Conservation (phyloP, 176 grass and related monocot species). For the Carex myosuroides region DNA sequence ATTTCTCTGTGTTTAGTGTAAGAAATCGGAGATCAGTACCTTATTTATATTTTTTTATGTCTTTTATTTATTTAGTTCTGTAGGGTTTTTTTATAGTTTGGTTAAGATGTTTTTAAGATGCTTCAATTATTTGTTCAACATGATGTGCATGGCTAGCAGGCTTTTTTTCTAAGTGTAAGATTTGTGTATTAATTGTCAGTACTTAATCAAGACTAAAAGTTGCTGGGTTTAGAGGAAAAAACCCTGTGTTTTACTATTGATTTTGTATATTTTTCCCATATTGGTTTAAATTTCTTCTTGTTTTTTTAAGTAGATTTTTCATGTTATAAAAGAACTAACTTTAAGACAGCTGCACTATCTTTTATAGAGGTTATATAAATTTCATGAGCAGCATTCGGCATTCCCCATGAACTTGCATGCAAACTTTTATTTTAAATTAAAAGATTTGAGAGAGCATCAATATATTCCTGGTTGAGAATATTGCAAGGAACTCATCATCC, state of each 20-base stretch:
- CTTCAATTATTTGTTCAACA: constrained; percentile 9
- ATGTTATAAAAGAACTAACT: neutral
- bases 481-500: constrained; percentile 1
- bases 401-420: neutral
- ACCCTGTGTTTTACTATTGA: neutral
- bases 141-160: constrained; percentile 7
- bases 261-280: neutral
- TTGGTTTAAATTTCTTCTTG: neutral
- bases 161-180: neutral
- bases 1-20: neutral
- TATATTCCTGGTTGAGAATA: neutral
- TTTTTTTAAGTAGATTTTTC: neutral
- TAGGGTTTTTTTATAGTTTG: neutral
- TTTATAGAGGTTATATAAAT: neutral
- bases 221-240: neutral
- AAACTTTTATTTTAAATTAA: neutral
- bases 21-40: neutral
- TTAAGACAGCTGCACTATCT: neutral
- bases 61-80: constrained; percentile 13
- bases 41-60: constrained; percentile 4
- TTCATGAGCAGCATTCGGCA: neutral
- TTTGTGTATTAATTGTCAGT: neutral
- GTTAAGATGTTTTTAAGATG: neutral
- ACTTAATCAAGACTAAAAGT: neutral
- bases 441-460: neutral